These are phyloP conservation scores for Lepidium africanum DNA, from an alignment of 345 rosid species.

Conservation along the genomic window DNA sequence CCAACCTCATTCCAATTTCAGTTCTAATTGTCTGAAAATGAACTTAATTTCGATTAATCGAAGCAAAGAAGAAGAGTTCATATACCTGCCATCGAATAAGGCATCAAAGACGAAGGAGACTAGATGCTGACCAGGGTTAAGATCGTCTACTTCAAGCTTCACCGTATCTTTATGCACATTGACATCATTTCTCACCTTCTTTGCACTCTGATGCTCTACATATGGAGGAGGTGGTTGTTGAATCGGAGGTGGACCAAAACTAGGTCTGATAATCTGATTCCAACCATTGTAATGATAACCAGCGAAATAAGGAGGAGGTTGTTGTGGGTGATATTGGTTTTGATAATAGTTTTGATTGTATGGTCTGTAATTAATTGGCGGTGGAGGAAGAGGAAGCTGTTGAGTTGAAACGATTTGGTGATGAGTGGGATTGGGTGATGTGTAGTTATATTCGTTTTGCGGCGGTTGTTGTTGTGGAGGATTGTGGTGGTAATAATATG, in stretches of 20 bases:
- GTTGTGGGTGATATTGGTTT: constrained; percentile 23
- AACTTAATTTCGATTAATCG: not conserved
- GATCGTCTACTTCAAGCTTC: constrained; percentile 53
- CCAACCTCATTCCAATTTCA: not conserved
- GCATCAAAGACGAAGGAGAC: constrained; percentile 92
- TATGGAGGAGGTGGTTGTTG: constrained; percentile 45
- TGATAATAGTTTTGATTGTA: constrained; percentile 45
- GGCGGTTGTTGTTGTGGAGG: constrained; percentile 27
- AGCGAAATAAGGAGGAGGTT: constrained; percentile 38
- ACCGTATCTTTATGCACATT: constrained; percentile 84
- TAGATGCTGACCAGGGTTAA: constrained; percentile 58
- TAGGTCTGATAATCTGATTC: constrained; percentile 37
- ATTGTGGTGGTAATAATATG: constrained; percentile 23
- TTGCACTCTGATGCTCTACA: constrained; percentile 76
- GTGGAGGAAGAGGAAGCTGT: constrained; percentile 20
- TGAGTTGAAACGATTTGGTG: constrained; percentile 6
- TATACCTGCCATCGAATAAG: constrained; percentile 74
- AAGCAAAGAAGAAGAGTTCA: not conserved
- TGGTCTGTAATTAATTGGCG: constrained; percentile 30
- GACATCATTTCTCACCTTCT: constrained; percentile 87
- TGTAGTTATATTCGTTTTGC: constrained; percentile 21
- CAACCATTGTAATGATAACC: constrained; percentile 46
- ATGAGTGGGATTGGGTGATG: not conserved
- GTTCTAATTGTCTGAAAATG: not conserved
- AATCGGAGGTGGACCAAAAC: constrained; percentile 21